A percentile compares a stretch with the other conserved stretches of the same genome.
These are phyloP conservation scores for Sphagnum magellanicum DNA, from an alignment of 228 moss, liverwort and hornwort species.

Conservation along the genomic window DNA sequence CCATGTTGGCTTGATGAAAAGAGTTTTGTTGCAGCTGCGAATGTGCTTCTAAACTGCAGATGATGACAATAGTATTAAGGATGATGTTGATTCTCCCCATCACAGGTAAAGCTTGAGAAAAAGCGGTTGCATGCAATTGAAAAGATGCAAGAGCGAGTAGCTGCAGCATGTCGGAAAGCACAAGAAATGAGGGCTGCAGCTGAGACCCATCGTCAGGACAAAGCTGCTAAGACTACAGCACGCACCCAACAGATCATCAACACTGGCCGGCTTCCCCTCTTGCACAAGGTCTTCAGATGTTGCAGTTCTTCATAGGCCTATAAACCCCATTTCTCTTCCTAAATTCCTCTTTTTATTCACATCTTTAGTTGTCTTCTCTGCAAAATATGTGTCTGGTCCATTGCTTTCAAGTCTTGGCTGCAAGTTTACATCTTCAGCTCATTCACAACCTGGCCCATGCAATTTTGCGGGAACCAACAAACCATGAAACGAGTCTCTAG, in stretches of 20 bases:
- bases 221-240: slow-evolving; percentile 60
- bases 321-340: no score
- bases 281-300: no score
- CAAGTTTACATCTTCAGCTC: no score
- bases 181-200: slow-evolving; percentile 85
- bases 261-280: slow-evolving; percentile 27
- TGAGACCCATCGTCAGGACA: slow-evolving; percentile 59
- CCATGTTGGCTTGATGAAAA: not conserved
- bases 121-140: slow-evolving; percentile 67
- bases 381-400: no score
- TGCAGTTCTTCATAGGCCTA: no score
- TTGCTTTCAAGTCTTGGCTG: no score
- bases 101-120: slow-evolving; percentile 77
- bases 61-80: not conserved
- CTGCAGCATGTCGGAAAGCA: slow-evolving; percentile 55
- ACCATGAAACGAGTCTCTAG: no score
- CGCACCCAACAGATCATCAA: slow-evolving; percentile 65
- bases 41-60: not conserved
- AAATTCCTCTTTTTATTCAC: no score
- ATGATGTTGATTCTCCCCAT: slow-evolving; percentile 1
- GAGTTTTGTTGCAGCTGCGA: not conserved
- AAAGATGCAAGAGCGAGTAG: slow-evolving; percentile 61
- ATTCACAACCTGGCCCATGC: no score
- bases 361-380: no score
- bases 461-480: no score